A percentile compares a stretch with the other conserved stretches of the same genome.
phyloP scores from a whole-genome alignment of 2,329 filamentous ascomycete species.

The Aspergillus luchuensis region DNA sequence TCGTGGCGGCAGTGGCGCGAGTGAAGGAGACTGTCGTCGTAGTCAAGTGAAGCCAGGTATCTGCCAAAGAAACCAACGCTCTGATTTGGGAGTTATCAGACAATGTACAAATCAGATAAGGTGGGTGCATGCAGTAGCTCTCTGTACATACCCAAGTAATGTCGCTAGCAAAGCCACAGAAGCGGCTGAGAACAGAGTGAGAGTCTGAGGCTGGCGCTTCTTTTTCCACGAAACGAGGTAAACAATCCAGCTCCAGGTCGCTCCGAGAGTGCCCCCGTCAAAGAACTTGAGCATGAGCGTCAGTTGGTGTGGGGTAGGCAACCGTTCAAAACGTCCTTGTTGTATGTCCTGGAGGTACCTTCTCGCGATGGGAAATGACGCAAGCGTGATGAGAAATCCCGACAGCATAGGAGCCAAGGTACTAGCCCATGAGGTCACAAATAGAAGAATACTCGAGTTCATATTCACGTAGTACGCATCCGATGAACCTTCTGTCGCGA shows the following conservation, averaged over 20 bases:
- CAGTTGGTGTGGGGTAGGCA: slow-evolving; percentile 25
- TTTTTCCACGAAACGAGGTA: slow-evolving; percentile 22
- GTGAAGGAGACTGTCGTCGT: slow-evolving; percentile 25
- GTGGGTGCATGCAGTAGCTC: neutral
- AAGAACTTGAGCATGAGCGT: slow-evolving; percentile 20
- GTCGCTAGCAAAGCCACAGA: neutral
- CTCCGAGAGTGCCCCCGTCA: slow-evolving; percentile 15
- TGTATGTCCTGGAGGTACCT: slow-evolving; percentile 11
- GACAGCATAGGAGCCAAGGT: slow-evolving; percentile 26
- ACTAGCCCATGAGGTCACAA: slow-evolving; percentile 17
- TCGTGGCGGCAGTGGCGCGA: slow-evolving; percentile 4
- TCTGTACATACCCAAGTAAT: neutral
- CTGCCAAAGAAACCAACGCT: slow-evolving; percentile 21
- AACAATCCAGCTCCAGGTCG: slow-evolving; percentile 18
- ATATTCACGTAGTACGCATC: slow-evolving; percentile 10
- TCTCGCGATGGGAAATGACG: slow-evolving; percentile 26
- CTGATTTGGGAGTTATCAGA: neutral
- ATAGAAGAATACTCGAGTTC: slow-evolving; percentile 14
- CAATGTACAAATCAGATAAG: neutral
- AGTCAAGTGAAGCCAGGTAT: slow-evolving; percentile 31
- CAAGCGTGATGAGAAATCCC: slow-evolving; percentile 26
- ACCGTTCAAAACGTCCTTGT: slow-evolving; percentile 8
- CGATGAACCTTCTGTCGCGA: neutral
- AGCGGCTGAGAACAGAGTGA: slow-evolving; percentile 5
- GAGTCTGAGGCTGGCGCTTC: slow-evolving; percentile 10